Conservation (phyloP, 2,329 filamentous ascomycete species). For the Madurella mycetomatis region DNA sequence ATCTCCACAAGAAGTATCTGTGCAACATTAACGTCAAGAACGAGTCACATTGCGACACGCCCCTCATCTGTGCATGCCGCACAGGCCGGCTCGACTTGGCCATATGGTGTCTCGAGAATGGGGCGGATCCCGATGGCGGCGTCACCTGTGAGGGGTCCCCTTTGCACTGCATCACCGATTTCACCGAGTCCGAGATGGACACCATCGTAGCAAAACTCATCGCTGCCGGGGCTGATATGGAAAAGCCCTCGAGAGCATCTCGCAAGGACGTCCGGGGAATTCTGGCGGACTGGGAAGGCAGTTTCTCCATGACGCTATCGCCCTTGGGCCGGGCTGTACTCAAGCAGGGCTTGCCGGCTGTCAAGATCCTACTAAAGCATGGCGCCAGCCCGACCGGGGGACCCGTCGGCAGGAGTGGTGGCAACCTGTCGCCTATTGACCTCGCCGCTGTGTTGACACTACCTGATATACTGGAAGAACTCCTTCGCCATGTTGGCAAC, state of each 20-base stretch:
- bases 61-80: constrained; percentile 14
- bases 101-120: constrained; percentile 13
- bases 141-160: constrained; percentile 10
- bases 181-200: constrained; percentile 12
- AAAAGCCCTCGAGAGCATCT: constrained; percentile 6
- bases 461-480: constrained; percentile 17
- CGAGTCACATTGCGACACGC: constrained; percentile 13
- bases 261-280: constrained; percentile 8
- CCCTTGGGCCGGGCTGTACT: constrained; percentile 16
- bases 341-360: constrained; percentile 11
- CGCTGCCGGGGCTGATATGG: constrained; percentile 12
- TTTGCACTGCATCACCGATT: constrained; percentile 14
- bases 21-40: constrained; percentile 15
- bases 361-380: constrained; percentile 12
- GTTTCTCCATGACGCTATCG: constrained; percentile 6
- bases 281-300: constrained; percentile 17
- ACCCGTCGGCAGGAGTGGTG: not conserved
- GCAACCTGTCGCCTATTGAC: constrained; percentile 7
- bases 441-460: constrained; percentile 16
- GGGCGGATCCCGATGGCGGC: constrained; percentile 14
- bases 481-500: constrained; percentile 6
- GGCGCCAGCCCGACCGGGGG: constrained; percentile 7
- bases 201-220: constrained; percentile 9
- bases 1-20: constrained; percentile 9
- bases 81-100: constrained; percentile 3